Base-by-base conservation (phyloP, 371 early-diverging fungal genomes). In the Nosema muscidifuracis region DNA sequence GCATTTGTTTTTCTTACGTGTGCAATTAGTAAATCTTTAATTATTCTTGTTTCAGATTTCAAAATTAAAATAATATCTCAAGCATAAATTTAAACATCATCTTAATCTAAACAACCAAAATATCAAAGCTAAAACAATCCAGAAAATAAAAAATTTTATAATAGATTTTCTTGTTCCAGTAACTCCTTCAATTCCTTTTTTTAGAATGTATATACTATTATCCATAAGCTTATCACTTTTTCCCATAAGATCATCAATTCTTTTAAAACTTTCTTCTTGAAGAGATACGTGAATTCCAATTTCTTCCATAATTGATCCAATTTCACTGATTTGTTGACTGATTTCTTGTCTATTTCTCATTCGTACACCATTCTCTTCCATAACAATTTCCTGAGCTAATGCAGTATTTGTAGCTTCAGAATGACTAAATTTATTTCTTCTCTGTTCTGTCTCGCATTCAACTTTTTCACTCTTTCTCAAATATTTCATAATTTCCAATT, bases 241-340 rank as follows among this genome's bases (percentile, higher is more conserved):
- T 13, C 20, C 42, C 38, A 78, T 66, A 10, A 80, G 24, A 10
- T 82, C 80, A 62, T 84, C 84, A 13, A 84, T 81, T 47, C 78
- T 60, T 50, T 71, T 77, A 26, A 84, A 62, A 28, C 73, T 69
- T 55, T 82, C 82, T 38, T 78, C 84, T 61, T 84, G 84, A 51
- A 82, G 18, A 18, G 74, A 67, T 12, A 82, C 71, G 62, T 84
- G 84, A 53, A 84, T 77, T 16, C 77, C 74, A 36, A 84, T 79
- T 38, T 84, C 82, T 44, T 77, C 76, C 20, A 84, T 76, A 55
- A 84, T 68, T 58, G 77, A 75, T 13, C 84, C 84, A 30, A 84
- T 74, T 69, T 84, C 84, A 51, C 71, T 79, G 28, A 84, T 81
- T 47, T 80, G 83, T 62, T 60, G 56, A 20, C 67, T 70, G 15